These are phyloP conservation scores for Auriscalpium orientale DNA, from an alignment of 768 basidiomycete genomes.

Conservation along the genomic window DNA sequence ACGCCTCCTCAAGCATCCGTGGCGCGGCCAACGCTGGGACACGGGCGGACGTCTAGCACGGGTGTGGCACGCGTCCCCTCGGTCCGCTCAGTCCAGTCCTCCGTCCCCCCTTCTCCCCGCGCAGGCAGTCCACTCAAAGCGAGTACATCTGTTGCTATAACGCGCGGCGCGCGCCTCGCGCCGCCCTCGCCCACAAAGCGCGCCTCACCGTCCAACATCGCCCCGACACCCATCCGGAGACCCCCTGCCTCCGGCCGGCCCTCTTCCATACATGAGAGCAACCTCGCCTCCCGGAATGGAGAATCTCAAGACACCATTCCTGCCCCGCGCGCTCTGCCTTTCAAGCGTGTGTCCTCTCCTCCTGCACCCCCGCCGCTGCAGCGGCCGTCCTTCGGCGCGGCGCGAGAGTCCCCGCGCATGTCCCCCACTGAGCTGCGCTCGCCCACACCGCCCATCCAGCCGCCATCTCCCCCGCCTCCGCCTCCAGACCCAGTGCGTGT, in stretches of 20 bases:
- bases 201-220: constrained; percentile 25
- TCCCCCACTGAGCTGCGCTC: constrained; percentile 8
- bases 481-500: background rate
- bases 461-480: constrained; percentile 3
- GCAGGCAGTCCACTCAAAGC: constrained; percentile 59
- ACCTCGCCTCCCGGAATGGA: constrained; percentile 18
- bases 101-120: constrained; percentile 41
- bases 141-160: constrained; percentile 23
- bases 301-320: constrained; percentile 22
- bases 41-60: constrained; percentile 55
- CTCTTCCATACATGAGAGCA: constrained; percentile 26
- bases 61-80: constrained; percentile 28
- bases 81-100: constrained; percentile 32
- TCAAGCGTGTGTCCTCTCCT: constrained; percentile 31
- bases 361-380: constrained; percentile 3
- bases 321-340: constrained; percentile 8
- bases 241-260: constrained; percentile 44
- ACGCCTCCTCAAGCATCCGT: constrained; percentile 12
- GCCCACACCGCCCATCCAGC: constrained; percentile 5
- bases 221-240: constrained; percentile 33
- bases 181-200: constrained; percentile 54
- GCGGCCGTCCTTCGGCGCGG: background rate
- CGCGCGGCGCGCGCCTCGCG: constrained; percentile 23
- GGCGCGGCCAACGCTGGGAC: constrained; percentile 33
- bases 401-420: background rate